Evolutionary conservation across 169 alveolate genomes (phyloP).

Genomic region (Eimeria brunetti): DNA sequence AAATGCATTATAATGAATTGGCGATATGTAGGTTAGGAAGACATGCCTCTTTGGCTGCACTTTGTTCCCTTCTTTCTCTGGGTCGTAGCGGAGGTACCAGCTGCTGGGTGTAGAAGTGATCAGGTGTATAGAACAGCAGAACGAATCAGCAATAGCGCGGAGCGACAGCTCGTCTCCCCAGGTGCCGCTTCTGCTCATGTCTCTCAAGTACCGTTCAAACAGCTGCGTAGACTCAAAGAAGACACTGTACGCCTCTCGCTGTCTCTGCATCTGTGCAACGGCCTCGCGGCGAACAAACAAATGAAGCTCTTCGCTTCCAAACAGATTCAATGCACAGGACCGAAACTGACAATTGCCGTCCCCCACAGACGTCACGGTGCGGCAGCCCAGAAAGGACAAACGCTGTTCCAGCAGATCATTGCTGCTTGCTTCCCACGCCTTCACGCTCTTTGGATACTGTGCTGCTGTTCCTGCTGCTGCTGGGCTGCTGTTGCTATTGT

Average conservation of each 20-base stretch:
- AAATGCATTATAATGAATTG: slow-evolving; percentile 85
- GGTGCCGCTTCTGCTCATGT: slow-evolving; percentile 83
- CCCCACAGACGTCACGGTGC: slow-evolving; percentile 74
- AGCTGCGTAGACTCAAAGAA: slow-evolving; percentile 79
- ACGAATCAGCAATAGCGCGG: slow-evolving; percentile 86
- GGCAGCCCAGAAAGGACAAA: slow-evolving; percentile 81
- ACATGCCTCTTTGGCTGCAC: slow-evolving; percentile 75
- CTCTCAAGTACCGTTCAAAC: slow-evolving; percentile 74
- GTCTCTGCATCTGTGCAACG: slow-evolving; percentile 81
- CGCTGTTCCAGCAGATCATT: slow-evolving; percentile 80
- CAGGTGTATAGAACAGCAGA: slow-evolving; percentile 85
- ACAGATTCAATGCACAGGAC: slow-evolving; percentile 84
- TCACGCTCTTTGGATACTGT: slow-evolving; percentile 1
- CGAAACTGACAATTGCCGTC: slow-evolving; percentile 88
- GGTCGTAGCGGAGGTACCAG: slow-evolving; percentile 85
- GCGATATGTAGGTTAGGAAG: slow-evolving; percentile 85
- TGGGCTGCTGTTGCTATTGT: not conserved
- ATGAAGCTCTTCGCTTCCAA: slow-evolving; percentile 84
- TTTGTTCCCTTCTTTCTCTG: slow-evolving; percentile 19
- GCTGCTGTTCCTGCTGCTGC: not conserved
- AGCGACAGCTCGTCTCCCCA: slow-evolving; percentile 88
- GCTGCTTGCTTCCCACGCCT: slow-evolving; percentile 44
- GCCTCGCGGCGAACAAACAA: slow-evolving; percentile 81
- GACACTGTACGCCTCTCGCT: slow-evolving; percentile 78
- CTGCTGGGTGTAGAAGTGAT: slow-evolving; percentile 83